phyloP scores from a whole-genome alignment of 208 protist genomes.

The Sergeia podlipaevii region DNA sequence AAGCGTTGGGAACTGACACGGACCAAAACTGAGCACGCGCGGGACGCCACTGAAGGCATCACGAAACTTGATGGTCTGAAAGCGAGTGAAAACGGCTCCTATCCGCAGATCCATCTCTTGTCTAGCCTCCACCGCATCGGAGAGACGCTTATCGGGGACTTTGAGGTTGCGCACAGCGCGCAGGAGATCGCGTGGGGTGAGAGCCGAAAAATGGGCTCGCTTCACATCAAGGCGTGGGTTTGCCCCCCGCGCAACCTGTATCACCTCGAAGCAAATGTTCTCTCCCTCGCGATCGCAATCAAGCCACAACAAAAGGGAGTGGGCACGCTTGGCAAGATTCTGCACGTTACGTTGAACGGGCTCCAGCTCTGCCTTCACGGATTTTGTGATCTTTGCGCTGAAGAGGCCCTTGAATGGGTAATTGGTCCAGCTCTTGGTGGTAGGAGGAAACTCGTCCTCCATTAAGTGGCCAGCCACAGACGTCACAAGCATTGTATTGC shows the following conservation, averaged over 20 bases:
- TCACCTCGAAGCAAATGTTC: conserved; percentile 98
- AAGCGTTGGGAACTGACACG: conserved; percentile 96
- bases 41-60: conserved; percentile 67
- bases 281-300: conserved; percentile 97
- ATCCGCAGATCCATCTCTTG: conserved; percentile 96
- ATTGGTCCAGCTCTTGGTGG: conserved; percentile 80
- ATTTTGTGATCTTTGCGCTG: conserved; percentile 70
- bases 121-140: conserved; percentile 93
- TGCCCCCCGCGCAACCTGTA: conserved; percentile 56
- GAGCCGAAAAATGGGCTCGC: conserved; percentile 90
- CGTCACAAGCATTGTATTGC: conserved; percentile 93
- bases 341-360: conserved; percentile 80
- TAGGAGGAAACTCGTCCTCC: conserved; percentile 83
- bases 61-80: conserved; percentile 83
- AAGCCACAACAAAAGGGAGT: conserved; percentile 92
- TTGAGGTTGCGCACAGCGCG: conserved; percentile 79
- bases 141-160: conserved; percentile 81
- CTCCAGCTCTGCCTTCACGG: conserved; percentile 65
- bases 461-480: conserved; percentile 97
- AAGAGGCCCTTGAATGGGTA: conserved; percentile 92
- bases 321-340: conserved; percentile 46
- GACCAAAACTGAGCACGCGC: conserved; percentile 89
- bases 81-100: conserved; percentile 95
- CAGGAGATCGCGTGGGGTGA: conserved; percentile 83
- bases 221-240: conserved; percentile 52